phyloP scores from a whole-genome alignment of 2,329 filamentous ascomycete genomes.

The Cercospora sp. region DNA sequence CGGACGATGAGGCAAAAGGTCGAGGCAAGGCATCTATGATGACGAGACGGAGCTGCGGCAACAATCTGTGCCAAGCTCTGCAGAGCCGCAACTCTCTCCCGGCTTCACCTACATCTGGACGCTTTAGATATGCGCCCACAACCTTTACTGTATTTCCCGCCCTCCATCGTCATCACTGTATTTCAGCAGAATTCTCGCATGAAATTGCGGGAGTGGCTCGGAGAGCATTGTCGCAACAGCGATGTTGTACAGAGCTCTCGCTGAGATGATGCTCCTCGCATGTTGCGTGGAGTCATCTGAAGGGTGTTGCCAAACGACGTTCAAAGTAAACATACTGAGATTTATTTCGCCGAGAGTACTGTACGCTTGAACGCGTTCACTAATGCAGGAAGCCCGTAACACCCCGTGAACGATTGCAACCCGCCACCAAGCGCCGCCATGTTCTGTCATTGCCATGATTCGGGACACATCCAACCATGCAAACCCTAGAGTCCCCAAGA shows the following conservation, averaged over 20 bases:
- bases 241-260: neutral
- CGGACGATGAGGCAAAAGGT: neutral
- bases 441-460: conserved; percentile 15
- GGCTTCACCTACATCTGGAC: neutral
- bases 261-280: neutral
- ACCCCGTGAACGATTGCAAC: neutral
- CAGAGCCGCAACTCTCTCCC: neutral
- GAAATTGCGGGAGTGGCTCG: neutral
- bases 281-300: neutral
- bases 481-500: neutral
- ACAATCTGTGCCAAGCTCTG: neutral
- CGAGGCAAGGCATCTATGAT: conserved; percentile 3
- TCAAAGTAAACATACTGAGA: neutral
- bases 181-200: neutral
- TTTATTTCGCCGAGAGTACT: neutral
- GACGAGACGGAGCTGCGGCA: neutral
- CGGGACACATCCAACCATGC: conserved; percentile 14
- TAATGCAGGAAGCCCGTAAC: neutral
- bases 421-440: conserved; percentile 9
- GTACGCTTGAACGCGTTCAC: conserved; percentile 12
- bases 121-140: neutral
- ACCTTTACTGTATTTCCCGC: neutral
- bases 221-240: neutral
- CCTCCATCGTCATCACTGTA: neutral
- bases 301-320: neutral